Conservation (phyloP, 1,139 yeast species). For the Citeromyces hawaiiensis region DNA sequence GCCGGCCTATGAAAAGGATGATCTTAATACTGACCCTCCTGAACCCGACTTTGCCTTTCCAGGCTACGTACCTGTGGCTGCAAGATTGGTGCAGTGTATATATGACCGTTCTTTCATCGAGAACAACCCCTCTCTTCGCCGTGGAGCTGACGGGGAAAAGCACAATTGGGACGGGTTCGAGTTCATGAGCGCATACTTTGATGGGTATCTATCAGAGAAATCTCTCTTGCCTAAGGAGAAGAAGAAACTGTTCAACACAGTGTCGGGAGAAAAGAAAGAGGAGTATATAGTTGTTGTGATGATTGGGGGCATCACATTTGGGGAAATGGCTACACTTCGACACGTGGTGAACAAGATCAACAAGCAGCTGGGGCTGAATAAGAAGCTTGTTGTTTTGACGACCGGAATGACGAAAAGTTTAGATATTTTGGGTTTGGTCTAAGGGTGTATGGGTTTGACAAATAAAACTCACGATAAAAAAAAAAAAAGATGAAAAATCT, state of each 20-base stretch:
- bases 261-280: conserved; percentile 11
- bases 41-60: conserved; percentile 41
- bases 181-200: conserved; percentile 8
- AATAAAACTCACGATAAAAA: background rate
- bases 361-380: conserved; percentile 18
- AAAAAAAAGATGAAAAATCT: conserved; percentile 31
- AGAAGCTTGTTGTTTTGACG: conserved; percentile 37
- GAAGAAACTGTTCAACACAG: conserved; percentile 10
- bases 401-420: conserved; percentile 41
- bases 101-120: conserved; percentile 19
- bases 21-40: conserved; percentile 9
- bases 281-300: conserved; percentile 37
- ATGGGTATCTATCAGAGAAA: conserved; percentile 13
- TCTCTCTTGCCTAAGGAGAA: conserved; percentile 17
- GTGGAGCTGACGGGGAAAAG: conserved; percentile 5
- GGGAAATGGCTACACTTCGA: conserved; percentile 59
- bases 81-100: conserved; percentile 36
- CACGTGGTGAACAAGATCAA: conserved; percentile 31
- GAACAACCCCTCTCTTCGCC: conserved; percentile 3
- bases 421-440: conserved; percentile 18
- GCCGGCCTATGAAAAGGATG: conserved; percentile 11
- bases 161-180: conserved; percentile 17
- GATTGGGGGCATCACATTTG: conserved; percentile 72
- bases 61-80: conserved; percentile 34
- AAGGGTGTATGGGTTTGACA: background rate